Base-by-base conservation (phyloP, 345 rosid species). In the Salix suchowensis region DNA sequence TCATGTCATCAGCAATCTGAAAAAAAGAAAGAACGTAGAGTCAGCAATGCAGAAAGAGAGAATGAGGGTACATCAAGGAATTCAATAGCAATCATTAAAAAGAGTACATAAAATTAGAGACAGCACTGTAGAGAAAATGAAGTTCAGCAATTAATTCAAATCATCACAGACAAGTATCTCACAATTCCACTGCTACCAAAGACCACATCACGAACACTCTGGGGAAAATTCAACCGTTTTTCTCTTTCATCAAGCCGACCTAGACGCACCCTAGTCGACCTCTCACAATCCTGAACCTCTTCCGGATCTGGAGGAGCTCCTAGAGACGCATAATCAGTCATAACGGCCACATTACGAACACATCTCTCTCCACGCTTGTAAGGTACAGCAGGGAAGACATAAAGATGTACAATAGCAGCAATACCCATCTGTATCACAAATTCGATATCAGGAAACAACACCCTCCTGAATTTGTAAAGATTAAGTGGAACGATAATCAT, bases 331-430 rank as follows among this genome's bases (percentile, higher is more conserved):
- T 93, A 96, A 85, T 96, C 92, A 1, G 94, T 62, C 99, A 96
- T 89, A 46, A 96, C 99, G 24, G 97, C 91, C 44, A 93, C 95
- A 86, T 96, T 96, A 67, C 97, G 97, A n/a, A 93, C 99, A 82
- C 99, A 93, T 86, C 99, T 90, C 82, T 96, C 99, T 71, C 99
- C 99, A 30, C 98, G 97, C 85, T 96, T 93, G 88, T 96, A 96
- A 67, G 96, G 92, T 36, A 85, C 89, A 36, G 98, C 95, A 44
- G 99, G 97, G 79, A 96, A 96, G 73, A 96, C 98, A 70, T 89
- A 87, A 26, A 93, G 94, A 87, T 96, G 99, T 81, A 93, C 98
- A 40, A 93, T 83, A 58, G 99, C 98, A 39, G 99, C 98, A 72
- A 93, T 30, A 58, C 99, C 99, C 99, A 96, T 96, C 99, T 96